Conservation (phyloP, 129 eudicot genomes). For the sunflower (Helianthus annuus) region DNA sequence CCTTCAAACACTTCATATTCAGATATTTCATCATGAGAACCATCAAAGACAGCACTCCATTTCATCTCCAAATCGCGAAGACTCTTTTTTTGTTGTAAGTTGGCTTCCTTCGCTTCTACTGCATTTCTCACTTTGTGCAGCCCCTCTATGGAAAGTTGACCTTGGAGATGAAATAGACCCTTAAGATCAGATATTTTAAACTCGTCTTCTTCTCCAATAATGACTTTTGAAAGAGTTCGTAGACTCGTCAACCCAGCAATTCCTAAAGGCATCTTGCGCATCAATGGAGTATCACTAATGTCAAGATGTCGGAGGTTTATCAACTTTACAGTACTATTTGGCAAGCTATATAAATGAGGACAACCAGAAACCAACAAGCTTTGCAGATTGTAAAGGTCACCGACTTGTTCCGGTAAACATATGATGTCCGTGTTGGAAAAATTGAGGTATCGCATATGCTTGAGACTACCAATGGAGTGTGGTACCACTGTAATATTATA, state of each 20-base stretch:
- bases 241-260: not conserved
- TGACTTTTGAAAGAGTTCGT: not conserved
- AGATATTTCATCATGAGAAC: not conserved
- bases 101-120: not conserved
- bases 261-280: not conserved
- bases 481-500: not conserved
- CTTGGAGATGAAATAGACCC: not conserved
- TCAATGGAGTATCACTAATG: not conserved
- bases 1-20: constrained; percentile 1
- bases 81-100: not conserved
- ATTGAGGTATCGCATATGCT: not conserved
- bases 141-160: not conserved
- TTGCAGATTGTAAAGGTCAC: not conserved
- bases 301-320: not conserved
- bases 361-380: not conserved
- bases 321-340: not conserved
- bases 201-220: not conserved
- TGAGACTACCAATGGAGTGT: not conserved
- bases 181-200: not conserved
- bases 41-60: not conserved
- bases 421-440: not conserved
- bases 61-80: not conserved
- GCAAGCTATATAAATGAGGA: not conserved
- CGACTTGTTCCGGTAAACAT: not conserved
- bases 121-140: not conserved